Base-by-base conservation (phyloP, 345 rosid genomes). In the Microthlaspi erraticum region DNA sequence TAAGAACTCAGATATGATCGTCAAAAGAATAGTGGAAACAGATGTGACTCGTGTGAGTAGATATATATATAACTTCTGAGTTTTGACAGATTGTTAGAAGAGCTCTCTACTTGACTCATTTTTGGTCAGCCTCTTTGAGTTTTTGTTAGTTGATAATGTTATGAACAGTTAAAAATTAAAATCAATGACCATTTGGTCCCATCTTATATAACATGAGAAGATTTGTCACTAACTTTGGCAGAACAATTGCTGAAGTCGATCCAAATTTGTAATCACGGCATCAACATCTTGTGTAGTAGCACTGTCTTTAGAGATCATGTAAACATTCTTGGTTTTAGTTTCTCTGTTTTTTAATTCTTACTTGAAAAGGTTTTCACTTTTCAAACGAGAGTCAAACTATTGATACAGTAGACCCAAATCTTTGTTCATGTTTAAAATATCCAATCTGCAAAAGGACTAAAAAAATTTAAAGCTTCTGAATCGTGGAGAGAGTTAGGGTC, bases 281-380 rank as follows among this genome's bases (percentile, higher is more conserved):
- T 79, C 85, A 44, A 81, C 77, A 57, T 86, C 83, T 32, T 86
- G 82, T 54, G 90, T 88, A 26, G 3, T 64, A 34, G 31, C 34
- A 83, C 84, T 82, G 58, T n/a, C n/a, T n/a, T n/a, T n/a, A n/a
- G n/a, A n/a, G n/a, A n/a, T n/a, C n/a, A n/a, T n/a, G n/a, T n/a
- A n/a, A n/a, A n/a, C n/a, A n/a, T n/a, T n/a, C n/a, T n/a, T n/a
- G n/a, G n/a, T n/a, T n/a, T n/a, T n/a, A 10, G 42, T 38, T 11
- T 10, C 42, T 38, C 42, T 38, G 12, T 38, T 38, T 38, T 5
- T 38, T 10, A 5, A 13, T 2, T 13, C 1, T 41, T 5, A 41
- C 29, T 54, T 59, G 5, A 11, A 23, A 6, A 52, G 39, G 41
- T 39, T 52, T 10, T 11, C n/a, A n/a, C n/a, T n/a, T n/a, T n/a